phyloP scores from a whole-genome alignment of 1,284 basidiomycete genomes.

The Melampsora occidentalis region DNA sequence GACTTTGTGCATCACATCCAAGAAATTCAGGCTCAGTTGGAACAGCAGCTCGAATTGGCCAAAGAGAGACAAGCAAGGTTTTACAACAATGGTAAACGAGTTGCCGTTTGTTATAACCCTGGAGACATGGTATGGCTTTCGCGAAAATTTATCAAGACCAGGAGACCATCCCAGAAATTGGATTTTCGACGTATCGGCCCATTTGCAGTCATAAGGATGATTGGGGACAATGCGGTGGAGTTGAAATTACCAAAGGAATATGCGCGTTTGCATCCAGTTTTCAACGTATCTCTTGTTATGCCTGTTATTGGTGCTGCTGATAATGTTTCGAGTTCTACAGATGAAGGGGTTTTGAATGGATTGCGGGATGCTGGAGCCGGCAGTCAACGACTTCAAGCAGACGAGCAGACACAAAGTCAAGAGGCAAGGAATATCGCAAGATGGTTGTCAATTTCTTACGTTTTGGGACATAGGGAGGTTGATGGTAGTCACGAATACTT shows the following conservation, averaged over 20 bases:
- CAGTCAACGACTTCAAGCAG: neutral
- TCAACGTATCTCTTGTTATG: neutral
- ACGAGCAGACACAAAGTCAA: neutral
- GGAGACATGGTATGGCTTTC: constrained; percentile 16
- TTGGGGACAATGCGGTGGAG: neutral
- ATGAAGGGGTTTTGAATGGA: too few relatives aligned
- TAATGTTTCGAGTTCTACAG: too few relatives aligned
- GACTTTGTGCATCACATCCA: neutral
- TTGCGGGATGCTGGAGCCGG: too few relatives aligned
- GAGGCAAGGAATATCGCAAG: neutral
- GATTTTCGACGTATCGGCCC: constrained; percentile 6
- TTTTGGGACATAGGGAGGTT: neutral
- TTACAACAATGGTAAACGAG: neutral
- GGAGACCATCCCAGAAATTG: neutral
- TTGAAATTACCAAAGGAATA: neutral
- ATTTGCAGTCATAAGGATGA: neutral
- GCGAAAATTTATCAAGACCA: neutral
- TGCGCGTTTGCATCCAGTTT: neutral
- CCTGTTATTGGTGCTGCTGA: neutral
- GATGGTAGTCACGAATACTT: neutral
- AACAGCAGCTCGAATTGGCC: neutral
- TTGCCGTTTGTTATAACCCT: neutral
- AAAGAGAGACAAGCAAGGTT: neutral
- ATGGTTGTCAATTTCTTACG: neutral
- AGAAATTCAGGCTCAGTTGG: neutral